Evolutionary conservation across 2,329 filamentous ascomycete genomes (phyloP).

Genomic region (Endocalyx cinctus): DNA sequence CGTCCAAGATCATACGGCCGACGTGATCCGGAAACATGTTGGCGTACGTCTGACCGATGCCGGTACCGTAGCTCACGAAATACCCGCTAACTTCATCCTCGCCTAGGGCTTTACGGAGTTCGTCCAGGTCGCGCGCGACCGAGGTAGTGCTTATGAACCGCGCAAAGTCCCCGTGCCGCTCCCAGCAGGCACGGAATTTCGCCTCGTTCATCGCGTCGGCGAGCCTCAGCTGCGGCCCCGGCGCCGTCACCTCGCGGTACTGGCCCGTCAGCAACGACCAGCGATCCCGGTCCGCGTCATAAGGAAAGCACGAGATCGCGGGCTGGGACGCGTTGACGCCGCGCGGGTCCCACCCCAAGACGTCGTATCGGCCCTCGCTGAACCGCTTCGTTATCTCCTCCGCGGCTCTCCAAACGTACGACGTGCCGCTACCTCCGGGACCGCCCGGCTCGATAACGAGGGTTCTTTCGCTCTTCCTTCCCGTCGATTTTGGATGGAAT

Average conservation of each 20-base stretch:
- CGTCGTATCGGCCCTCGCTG: conserved; percentile 39
- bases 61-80: conserved; percentile 47
- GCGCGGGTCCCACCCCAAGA: conserved; percentile 51
- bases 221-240: conserved; percentile 35
- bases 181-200: conserved; percentile 37
- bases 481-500: conserved; percentile 15
- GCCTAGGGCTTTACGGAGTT: conserved; percentile 40
- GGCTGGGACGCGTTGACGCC: conserved; percentile 46
- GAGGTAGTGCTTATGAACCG: conserved; percentile 43
- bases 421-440: conserved; percentile 44
- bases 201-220: conserved; percentile 44
- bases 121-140: conserved; percentile 44
- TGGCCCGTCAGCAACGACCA: conserved; percentile 37
- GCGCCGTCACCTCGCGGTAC: conserved; percentile 34
- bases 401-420: conserved; percentile 33
- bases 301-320: conserved; percentile 40
- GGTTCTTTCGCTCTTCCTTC: conserved; percentile 39
- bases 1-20: conserved; percentile 45
- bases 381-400: conserved; percentile 35
- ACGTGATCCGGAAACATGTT: conserved; percentile 46
- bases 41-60: conserved; percentile 47
- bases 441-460: conserved; percentile 48
- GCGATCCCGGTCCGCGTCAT: conserved; percentile 40
- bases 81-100: conserved; percentile 46
- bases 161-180: conserved; percentile 38